Evolutionary conservation across 176 grass and related monocot genomes (phyloP), one percentile per base, ranked within the genome.

Genomic region (Tuctoria greenei): DNA sequence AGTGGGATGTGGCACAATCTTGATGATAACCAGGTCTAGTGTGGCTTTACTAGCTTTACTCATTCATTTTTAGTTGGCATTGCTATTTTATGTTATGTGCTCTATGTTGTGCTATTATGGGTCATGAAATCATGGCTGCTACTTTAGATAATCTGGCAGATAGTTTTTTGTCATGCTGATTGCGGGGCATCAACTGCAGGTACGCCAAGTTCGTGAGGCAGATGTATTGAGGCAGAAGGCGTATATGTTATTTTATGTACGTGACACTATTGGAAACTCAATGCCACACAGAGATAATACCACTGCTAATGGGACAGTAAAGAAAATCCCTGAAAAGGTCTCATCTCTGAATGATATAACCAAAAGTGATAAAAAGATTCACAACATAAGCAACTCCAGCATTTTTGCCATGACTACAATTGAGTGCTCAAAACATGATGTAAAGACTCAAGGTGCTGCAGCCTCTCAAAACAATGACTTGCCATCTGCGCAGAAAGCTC

Each of bases 1-100:
- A 99, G 87, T 82, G 87, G 95, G 72, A 90, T 95, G 91, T 99
- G 95, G 95, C 95, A 99, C 81, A 92, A 86, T 86, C 91, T 98
- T 77, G 91, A 98, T 49, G 95, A 99, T 95, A 99, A 99, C 58
- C 80, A 95, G 95, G 95, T 94, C 81, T 74, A 71, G 46, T 56
- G 31, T 81, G 47, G 7, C 36, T 28, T 47, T 66, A 45, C 68
- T 67, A 71, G 23, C 41, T 64, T 35, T 88, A 79, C 56, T 42
- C 7, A 34, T 64, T 78, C 26, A 5, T 52, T 67, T 73, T 40
- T 61, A 26, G 10, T 69, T 88, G 12, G 54, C 38, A 52, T 8
- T 67, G 25, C 51, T 79, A 60, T 25, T 60, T 65, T 4, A 52
- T 59, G 27, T 41, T 27, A 7, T 79, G 0, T 63, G 9, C 21